Evolutionary conservation across 306 rosid genomes (phyloP).

Genomic region (Quercus engelmannii): DNA sequence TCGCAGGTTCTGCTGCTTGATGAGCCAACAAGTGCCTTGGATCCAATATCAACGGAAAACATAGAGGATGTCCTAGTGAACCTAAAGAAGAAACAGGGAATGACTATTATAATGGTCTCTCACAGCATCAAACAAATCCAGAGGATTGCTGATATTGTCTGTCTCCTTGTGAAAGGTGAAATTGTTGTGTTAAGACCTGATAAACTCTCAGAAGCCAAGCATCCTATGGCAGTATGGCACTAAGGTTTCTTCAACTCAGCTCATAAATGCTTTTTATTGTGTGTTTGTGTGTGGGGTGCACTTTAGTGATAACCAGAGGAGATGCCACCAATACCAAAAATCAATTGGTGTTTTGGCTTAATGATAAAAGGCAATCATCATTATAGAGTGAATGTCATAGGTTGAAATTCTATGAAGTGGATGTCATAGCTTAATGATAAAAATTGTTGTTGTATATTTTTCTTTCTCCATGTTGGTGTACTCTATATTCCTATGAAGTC

Average conservation of each 20-base stretch:
- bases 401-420: too few species aligned
- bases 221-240: slow-evolving; percentile 96
- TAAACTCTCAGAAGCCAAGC: slow-evolving; percentile 64
- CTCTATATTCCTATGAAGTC: too few species aligned
- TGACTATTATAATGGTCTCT: slow-evolving; percentile 78
- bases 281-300: not conserved
- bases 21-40: slow-evolving; percentile 94
- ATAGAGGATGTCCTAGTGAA: slow-evolving; percentile 75
- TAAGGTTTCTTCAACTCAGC: slow-evolving; percentile 74
- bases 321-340: too few species aligned
- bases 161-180: slow-evolving; percentile 79
- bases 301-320: too few species aligned
- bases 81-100: slow-evolving; percentile 65
- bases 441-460: too few species aligned
- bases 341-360: too few species aligned
- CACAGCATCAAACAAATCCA: slow-evolving; percentile 91
- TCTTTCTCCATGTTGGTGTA: too few species aligned
- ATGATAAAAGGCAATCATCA: too few species aligned
- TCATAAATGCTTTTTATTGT: slow-evolving; percentile 19
- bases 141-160: slow-evolving; percentile 79
- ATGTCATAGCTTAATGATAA: too few species aligned
- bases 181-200: slow-evolving; percentile 66
- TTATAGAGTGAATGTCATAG: too few species aligned
- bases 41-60: slow-evolving; percentile 87
- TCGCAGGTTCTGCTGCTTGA: slow-evolving; percentile 76